Base-by-base conservation (phyloP, 352 stramenopile species). In the Pythium myriotylum region DNA sequence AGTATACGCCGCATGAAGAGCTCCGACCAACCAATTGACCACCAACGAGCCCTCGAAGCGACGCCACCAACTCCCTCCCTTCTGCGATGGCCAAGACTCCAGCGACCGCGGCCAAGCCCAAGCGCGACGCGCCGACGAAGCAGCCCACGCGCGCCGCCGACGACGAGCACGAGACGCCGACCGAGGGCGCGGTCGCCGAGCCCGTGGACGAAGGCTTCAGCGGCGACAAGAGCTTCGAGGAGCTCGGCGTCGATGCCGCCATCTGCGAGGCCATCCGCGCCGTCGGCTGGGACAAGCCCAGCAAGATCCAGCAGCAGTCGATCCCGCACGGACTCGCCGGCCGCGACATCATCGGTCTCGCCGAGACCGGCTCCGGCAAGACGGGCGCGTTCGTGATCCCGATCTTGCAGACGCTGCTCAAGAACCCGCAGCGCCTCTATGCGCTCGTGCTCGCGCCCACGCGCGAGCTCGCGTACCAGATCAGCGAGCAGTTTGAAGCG, bases 341-440 rank as follows among this genome's bases (percentile, higher is more conserved):
- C 37, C 80, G 94, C 45, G 98, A 99, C 72, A 89, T 99, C 60
- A 99, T 99, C 62, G 97, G 97, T 14, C 73, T 98, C 73, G 83
- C 97, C 62, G 79, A 99, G 91, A 99, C 98, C 45, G 82, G 95
- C 13, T 97, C 84, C 0, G 95, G 95, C 24, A 99, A 98, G 72
- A 98, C 96, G 0, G 95, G 90, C 24, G 96, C 94, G 29, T 99
- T 99, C 55, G 83, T 96, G 40, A 86, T 99, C 52, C 94, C 95
- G 13, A 95, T 98, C 50, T 74, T 99, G 40, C 91, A 98, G 72
- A 83, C 77, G 45, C 68, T 99, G 49, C 72, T 98, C 56, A 84
- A 95, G 60, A 93, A 92, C 37, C 93, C 91, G 20, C 78, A 96
- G 77, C 86, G 92, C 4, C 61, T 98, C 23, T 98, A 86, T 62